phyloP scores from a whole-genome alignment of 352 stramenopile genomes.

The Phytophthora rubi region DNA sequence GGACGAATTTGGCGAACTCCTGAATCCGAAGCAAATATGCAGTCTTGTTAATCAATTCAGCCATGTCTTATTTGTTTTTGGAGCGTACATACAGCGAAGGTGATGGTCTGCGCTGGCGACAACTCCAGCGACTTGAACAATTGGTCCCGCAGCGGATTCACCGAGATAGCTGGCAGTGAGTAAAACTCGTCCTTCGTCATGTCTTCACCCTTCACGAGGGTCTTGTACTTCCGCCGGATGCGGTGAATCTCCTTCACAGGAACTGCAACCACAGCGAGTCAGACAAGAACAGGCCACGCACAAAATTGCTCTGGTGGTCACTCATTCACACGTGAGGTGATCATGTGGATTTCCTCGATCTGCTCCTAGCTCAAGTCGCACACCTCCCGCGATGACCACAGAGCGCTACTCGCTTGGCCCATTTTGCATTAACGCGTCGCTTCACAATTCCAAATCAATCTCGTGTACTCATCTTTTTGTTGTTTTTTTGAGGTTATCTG shows the following conservation, averaged over 20 bases:
- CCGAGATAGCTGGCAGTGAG: slow-evolving; percentile 41
- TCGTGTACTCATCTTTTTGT: slow-evolving; percentile 10
- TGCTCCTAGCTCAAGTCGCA: slow-evolving; percentile 65
- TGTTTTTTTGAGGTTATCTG: slow-evolving; percentile 12
- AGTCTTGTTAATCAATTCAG: background rate
- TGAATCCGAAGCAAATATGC: slow-evolving; percentile 21
- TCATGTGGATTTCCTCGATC: slow-evolving; percentile 67
- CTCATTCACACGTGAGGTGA: slow-evolving; percentile 49
- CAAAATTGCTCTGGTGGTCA: background rate
- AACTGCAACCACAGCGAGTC: slow-evolving; percentile 34
- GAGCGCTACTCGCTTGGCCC: slow-evolving; percentile 24
- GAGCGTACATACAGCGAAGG: slow-evolving; percentile 40
- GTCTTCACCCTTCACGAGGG: slow-evolving; percentile 41
- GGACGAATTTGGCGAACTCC: slow-evolving; percentile 65
- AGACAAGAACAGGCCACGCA: background rate
- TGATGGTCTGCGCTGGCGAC: slow-evolving; percentile 34
- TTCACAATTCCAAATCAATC: slow-evolving; percentile 12
- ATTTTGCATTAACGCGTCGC: slow-evolving; percentile 13
- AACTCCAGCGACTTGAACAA: slow-evolving; percentile 57
- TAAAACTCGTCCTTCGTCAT: slow-evolving; percentile 72
- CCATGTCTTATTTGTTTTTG: background rate
- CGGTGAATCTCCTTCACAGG: slow-evolving; percentile 60
- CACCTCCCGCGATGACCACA: slow-evolving; percentile 22
- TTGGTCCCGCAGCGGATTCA: slow-evolving; percentile 54
- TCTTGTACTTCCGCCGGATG: slow-evolving; percentile 52